phyloP scores from a whole-genome alignment of 805 yeast species.

The Lachancea sp. region DNA sequence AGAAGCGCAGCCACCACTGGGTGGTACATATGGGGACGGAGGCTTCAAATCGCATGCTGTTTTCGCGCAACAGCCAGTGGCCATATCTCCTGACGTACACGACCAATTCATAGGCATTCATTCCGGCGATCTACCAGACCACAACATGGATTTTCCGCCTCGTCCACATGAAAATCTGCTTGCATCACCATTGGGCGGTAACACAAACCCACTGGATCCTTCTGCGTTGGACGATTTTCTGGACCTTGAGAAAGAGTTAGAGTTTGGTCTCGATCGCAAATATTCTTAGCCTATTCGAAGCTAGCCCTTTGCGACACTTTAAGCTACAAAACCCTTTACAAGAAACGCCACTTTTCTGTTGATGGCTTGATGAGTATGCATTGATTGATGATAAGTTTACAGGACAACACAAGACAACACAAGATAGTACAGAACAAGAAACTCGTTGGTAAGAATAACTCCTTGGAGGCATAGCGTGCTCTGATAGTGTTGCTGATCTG shows the following conservation, averaged over 20 bases:
- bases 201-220: slow-evolving; percentile 15
- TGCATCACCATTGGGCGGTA: slow-evolving; percentile 18
- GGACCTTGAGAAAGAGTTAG: slow-evolving; percentile 59
- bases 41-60: slow-evolving; percentile 18
- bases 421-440: too few species aligned
- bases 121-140: slow-evolving; percentile 34
- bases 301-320: too few species aligned
- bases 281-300: slow-evolving; percentile 8
- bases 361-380: too few species aligned
- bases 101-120: slow-evolving; percentile 42
- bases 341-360: too few species aligned
- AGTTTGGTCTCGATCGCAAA: slow-evolving; percentile 59
- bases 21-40: slow-evolving; percentile 10
- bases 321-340: too few species aligned
- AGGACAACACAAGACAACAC: too few species aligned
- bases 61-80: slow-evolving; percentile 18
- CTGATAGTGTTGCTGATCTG: too few species aligned
- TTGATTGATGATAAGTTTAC: too few species aligned
- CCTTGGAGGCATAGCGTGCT: too few species aligned
- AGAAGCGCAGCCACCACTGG: neutral
- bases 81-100: slow-evolving; percentile 19
- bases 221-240: slow-evolving; percentile 25
- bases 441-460: too few species aligned
- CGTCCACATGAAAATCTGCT: slow-evolving; percentile 50
- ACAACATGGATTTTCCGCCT: slow-evolving; percentile 49